Evolutionary conservation across 2,329 filamentous ascomycete species (phyloP).

Genomic region (Aspergillus oerlinghausenensis): DNA sequence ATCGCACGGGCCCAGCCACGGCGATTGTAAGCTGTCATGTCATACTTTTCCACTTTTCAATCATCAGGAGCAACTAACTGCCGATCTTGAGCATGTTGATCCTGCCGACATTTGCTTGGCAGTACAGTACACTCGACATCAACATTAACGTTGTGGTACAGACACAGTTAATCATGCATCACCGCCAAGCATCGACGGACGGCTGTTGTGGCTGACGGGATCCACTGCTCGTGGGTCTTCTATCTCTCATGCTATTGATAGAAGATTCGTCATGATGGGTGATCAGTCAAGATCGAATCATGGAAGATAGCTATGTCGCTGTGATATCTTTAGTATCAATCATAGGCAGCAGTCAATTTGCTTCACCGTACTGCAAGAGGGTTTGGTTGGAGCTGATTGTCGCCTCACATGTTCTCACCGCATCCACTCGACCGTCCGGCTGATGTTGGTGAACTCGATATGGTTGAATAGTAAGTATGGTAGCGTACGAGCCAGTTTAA

Average conservation of each 20-base stretch:
- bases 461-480: too few relatives aligned
- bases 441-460: too few relatives aligned
- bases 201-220: background rate
- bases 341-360: too few relatives aligned
- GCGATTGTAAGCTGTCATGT: background rate
- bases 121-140: background rate
- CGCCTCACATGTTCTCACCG: too few relatives aligned
- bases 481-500: too few relatives aligned
- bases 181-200: background rate
- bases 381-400: too few relatives aligned
- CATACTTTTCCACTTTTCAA: background rate
- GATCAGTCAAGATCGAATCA: background rate
- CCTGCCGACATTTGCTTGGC: background rate
- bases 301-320: background rate
- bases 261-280: background rate
- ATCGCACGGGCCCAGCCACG: slow-evolving; percentile 2
- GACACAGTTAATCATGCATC: background rate
- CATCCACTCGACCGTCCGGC: too few relatives aligned
- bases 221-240: background rate
- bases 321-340: too few relatives aligned
- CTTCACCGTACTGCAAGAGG: too few relatives aligned
- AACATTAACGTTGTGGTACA: background rate
- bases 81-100: background rate
- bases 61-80: background rate
- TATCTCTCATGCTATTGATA: background rate